Conservation (phyloP, 176 grass and related monocot species). For the Triticum timopheevii region DNA sequence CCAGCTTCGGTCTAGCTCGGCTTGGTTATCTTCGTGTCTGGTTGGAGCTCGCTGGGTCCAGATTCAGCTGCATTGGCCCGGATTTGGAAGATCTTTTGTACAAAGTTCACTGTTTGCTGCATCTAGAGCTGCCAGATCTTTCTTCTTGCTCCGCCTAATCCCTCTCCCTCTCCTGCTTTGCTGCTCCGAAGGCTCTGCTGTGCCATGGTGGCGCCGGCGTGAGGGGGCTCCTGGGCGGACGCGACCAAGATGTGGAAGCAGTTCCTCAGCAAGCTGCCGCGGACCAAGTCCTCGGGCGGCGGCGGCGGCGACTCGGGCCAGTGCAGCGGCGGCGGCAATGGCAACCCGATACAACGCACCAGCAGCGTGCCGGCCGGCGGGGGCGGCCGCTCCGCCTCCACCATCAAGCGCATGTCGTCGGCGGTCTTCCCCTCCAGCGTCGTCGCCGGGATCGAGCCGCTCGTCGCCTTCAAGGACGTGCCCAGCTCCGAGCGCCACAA, state of each 20-base stretch:
- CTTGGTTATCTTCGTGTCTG: neutral
- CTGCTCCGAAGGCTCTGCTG: neutral
- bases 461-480: conserved; percentile 89
- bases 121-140: neutral
- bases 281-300: conserved; percentile 56
- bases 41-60: conserved; percentile 3
- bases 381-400: conserved; percentile 40
- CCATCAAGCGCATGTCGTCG: conserved; percentile 91
- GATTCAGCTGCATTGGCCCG: conserved; percentile 43
- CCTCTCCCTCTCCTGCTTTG: neutral
- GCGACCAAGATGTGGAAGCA: conserved; percentile 78
- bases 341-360: conserved; percentile 50
- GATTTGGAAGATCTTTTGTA: conserved; percentile 6
- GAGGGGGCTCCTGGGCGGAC: neutral
- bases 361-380: conserved; percentile 35
- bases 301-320: conserved; percentile 44
- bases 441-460: conserved; percentile 83
- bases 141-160: neutral
- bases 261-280: conserved; percentile 87
- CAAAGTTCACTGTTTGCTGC: neutral
- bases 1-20: neutral
- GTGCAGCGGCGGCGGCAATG: conserved; percentile 41
- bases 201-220: conserved; percentile 24
- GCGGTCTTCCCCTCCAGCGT: conserved; percentile 91
- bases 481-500: conserved; percentile 71